phyloP scores from a whole-genome alignment of 371 early-diverging fungal genomes.

The Actinomortierella ambigua region DNA sequence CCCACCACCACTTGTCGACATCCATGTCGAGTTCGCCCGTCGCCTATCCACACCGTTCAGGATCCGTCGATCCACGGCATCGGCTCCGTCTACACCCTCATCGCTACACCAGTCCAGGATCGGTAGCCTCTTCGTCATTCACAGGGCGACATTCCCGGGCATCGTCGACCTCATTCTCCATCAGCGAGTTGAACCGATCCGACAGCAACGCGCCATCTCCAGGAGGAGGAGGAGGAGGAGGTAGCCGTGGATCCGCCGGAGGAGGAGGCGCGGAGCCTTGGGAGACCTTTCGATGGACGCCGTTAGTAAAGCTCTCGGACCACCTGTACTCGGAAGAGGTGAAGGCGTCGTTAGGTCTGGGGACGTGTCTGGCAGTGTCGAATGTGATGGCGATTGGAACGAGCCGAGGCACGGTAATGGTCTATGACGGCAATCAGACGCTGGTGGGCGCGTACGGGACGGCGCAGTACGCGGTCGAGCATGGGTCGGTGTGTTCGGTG shows the following conservation, averaged over 20 bases:
- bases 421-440: slow-evolving; percentile 73
- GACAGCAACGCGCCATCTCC: slow-evolving; percentile 25
- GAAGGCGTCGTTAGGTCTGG: slow-evolving; percentile 34
- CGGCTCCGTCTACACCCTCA: slow-evolving; percentile 34
- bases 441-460: slow-evolving; percentile 67
- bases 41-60: slow-evolving; percentile 15
- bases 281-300: slow-evolving; percentile 81
- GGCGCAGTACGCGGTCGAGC: slow-evolving; percentile 48
- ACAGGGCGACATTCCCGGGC: slow-evolving; percentile 39
- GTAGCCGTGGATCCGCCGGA: no score
- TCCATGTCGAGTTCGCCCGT: slow-evolving; percentile 28
- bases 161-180: slow-evolving; percentile 33
- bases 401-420: slow-evolving; percentile 69
- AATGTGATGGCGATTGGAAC: slow-evolving; percentile 76
- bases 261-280: slow-evolving; percentile 52
- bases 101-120: slow-evolving; percentile 27
- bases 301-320: slow-evolving; percentile 67
- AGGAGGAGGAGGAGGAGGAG: neutral
- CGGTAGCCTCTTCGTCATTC: slow-evolving; percentile 40
- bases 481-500: slow-evolving; percentile 76
- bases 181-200: slow-evolving; percentile 27
- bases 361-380: slow-evolving; percentile 32
- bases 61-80: slow-evolving; percentile 27
- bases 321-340: slow-evolving; percentile 67
- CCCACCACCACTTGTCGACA: slow-evolving; percentile 11